Evolutionary conservation across 2,329 filamentous ascomycete genomes (phyloP).

Genomic region (Penicillium sp.): DNA sequence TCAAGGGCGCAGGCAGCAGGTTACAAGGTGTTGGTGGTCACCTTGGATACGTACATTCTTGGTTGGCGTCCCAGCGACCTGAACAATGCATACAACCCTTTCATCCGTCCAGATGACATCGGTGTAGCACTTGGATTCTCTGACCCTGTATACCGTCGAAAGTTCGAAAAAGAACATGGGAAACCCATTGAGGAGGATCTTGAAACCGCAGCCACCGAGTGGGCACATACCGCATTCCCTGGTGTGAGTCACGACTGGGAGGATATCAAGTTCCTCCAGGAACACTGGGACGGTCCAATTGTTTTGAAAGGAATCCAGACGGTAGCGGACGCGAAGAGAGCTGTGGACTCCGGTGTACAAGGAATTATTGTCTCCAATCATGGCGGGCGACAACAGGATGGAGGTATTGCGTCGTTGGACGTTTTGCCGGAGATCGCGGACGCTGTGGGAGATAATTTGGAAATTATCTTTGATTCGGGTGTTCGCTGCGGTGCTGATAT

Average conservation of each 20-base stretch:
- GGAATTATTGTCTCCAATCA: constrained; percentile 52
- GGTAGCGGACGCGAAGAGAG: constrained; percentile 46
- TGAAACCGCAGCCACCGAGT: constrained; percentile 48
- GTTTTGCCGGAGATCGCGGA: constrained; percentile 56
- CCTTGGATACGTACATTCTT: constrained; percentile 67
- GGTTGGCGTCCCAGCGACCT: constrained; percentile 67
- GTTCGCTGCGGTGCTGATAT: constrained; percentile 48
- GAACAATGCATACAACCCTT: constrained; percentile 53
- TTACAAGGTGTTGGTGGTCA: constrained; percentile 66
- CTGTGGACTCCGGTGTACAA: constrained; percentile 44
- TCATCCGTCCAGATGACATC: constrained; percentile 30
- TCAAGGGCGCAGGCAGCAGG: constrained; percentile 58
- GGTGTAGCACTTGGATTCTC: constrained; percentile 62
- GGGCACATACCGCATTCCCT: constrained; percentile 54
- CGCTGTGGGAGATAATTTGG: constrained; percentile 31
- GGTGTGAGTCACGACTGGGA: constrained; percentile 58
- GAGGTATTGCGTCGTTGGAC: constrained; percentile 45
- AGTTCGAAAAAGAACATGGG: constrained; percentile 49
- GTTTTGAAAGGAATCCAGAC: constrained; percentile 57
- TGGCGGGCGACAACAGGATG: constrained; percentile 50
- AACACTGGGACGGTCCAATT: constrained; percentile 62
- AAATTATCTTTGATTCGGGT: constrained; percentile 49
- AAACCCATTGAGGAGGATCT: constrained; percentile 47
- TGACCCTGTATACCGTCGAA: constrained; percentile 62
- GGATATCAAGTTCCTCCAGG: constrained; percentile 54